phyloP scores from a whole-genome alignment of 768 basidiomycete species.

The Trichaptum fuscoviolaceum region DNA sequence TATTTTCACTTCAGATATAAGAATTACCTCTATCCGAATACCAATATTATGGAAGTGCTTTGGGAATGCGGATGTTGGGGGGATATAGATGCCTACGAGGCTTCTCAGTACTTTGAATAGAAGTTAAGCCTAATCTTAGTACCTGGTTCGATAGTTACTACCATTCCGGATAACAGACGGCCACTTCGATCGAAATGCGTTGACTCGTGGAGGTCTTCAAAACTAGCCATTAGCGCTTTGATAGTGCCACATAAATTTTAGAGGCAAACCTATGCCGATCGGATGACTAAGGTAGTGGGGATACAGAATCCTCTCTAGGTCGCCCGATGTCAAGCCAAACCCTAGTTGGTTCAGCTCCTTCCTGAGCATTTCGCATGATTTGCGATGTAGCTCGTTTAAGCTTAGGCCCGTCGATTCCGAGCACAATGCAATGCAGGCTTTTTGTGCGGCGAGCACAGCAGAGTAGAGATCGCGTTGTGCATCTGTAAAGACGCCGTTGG shows the following conservation, averaged over 20 bases:
- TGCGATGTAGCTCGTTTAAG: conserved; percentile 72
- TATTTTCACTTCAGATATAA: conserved; percentile 3
- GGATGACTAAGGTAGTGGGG: conserved; percentile 93
- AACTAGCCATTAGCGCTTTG: not conserved
- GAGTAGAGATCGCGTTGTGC: conserved; percentile 84
- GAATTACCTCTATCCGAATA: conserved; percentile 79
- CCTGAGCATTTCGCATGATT: conserved; percentile 60
- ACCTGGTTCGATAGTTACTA: conserved; percentile 91
- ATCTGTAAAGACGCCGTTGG: conserved; percentile 69
- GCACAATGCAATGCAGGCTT: conserved; percentile 57
- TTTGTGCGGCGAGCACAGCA: conserved; percentile 70
- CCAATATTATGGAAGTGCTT: conserved; percentile 87
- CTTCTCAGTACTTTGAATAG: conserved; percentile 9
- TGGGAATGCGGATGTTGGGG: conserved; percentile 72
- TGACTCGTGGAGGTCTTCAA: conserved; percentile 84
- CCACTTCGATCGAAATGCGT: conserved; percentile 49
- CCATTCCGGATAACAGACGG: conserved; percentile 61
- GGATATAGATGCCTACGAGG: conserved; percentile 76
- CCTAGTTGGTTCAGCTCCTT: conserved; percentile 76
- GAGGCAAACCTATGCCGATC: conserved; percentile 69
- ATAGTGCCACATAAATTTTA: not conserved
- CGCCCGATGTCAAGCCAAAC: conserved; percentile 44
- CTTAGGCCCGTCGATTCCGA: conserved; percentile 50
- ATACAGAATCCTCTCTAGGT: conserved; percentile 71
- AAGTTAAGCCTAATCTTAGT: conserved; percentile 12